Conservation (phyloP, 352 stramenopile species). For the Phytophthora lateralis region DNA sequence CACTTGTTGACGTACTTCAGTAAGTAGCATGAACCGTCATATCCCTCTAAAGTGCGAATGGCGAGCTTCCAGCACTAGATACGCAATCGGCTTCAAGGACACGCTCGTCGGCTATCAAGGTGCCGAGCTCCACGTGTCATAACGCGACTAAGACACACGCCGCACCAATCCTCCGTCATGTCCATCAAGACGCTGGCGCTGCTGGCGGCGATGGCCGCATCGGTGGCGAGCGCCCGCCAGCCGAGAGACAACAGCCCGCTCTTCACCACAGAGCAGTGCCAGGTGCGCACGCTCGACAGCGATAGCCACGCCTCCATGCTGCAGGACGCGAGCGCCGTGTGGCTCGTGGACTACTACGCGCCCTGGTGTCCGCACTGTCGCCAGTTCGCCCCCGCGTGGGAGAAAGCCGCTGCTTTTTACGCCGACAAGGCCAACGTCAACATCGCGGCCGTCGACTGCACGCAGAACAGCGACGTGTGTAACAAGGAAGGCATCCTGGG, state of each 20-base stretch:
- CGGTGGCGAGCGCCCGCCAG: slow-evolving; percentile 8
- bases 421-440: slow-evolving; percentile 54
- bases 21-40: no score
- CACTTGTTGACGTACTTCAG: no score
- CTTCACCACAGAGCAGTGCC: slow-evolving; percentile 66
- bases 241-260: slow-evolving; percentile 50
- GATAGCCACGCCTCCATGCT: slow-evolving; percentile 46
- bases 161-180: slow-evolving; percentile 11
- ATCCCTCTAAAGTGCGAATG: neutral
- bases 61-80: neutral
- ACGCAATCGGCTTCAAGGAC: slow-evolving; percentile 13
- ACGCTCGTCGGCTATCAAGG: slow-evolving; percentile 13
- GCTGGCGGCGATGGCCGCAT: slow-evolving; percentile 8
- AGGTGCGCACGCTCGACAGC: slow-evolving; percentile 45
- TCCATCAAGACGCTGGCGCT: slow-evolving; percentile 23
- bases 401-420: slow-evolving; percentile 75
- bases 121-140: slow-evolving; percentile 21
- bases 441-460: slow-evolving; percentile 81
- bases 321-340: slow-evolving; percentile 51
- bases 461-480: slow-evolving; percentile 57
- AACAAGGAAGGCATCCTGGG: slow-evolving; percentile 62
- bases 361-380: slow-evolving; percentile 83
- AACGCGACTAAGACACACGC: neutral
- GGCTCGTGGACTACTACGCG: slow-evolving; percentile 84
- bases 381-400: slow-evolving; percentile 70